A percentile compares a stretch with the other conserved stretches of the same genome.
Evolutionary conservation across 2,329 filamentous ascomycete species (phyloP).

Genomic region (Trichoderma breve): DNA sequence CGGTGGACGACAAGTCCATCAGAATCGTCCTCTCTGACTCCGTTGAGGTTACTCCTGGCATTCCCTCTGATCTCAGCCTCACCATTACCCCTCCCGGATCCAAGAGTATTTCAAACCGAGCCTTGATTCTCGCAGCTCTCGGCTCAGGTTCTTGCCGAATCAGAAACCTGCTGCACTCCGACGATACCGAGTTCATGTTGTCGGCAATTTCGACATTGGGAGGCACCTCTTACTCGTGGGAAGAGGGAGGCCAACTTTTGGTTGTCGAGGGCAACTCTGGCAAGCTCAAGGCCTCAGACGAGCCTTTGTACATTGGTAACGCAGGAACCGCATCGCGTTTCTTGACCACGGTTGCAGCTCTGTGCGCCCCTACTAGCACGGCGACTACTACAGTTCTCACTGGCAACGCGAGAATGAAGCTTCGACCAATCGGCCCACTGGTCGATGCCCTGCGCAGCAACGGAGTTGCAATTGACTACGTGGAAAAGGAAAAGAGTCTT

Average conservation of each 20-base stretch:
- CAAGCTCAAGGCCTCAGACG: constrained; percentile 69
- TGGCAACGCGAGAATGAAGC: constrained; percentile 94
- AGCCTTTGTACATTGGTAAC: constrained; percentile 89
- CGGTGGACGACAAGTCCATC: constrained; percentile 84
- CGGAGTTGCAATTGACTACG: constrained; percentile 81
- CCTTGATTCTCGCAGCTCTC: constrained; percentile 88
- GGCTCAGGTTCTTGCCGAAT: constrained; percentile 83
- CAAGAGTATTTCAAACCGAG: constrained; percentile 96
- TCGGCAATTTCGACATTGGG: constrained; percentile 82
- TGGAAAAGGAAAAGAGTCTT: constrained; percentile 79
- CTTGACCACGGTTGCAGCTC: constrained; percentile 83
- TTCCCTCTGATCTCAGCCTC: constrained; percentile 63
- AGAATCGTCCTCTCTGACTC: constrained; percentile 78
- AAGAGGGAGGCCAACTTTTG: constrained; percentile 87
- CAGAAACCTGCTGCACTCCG: constrained; percentile 90
- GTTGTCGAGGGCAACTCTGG: constrained; percentile 91
- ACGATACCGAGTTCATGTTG: constrained; percentile 96
- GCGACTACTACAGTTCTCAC: constrained; percentile 73
- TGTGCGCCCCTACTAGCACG: constrained; percentile 67
- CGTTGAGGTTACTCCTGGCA: constrained; percentile 69
- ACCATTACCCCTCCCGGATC: constrained; percentile 88
- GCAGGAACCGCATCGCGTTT: constrained; percentile 95
- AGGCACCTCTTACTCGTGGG: constrained; percentile 88
- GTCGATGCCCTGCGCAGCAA: constrained; percentile 87
- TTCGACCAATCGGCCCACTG: constrained; percentile 86